phyloP scores from a whole-genome alignment of 768 basidiomycete species.

The Boletus patriciae region DNA sequence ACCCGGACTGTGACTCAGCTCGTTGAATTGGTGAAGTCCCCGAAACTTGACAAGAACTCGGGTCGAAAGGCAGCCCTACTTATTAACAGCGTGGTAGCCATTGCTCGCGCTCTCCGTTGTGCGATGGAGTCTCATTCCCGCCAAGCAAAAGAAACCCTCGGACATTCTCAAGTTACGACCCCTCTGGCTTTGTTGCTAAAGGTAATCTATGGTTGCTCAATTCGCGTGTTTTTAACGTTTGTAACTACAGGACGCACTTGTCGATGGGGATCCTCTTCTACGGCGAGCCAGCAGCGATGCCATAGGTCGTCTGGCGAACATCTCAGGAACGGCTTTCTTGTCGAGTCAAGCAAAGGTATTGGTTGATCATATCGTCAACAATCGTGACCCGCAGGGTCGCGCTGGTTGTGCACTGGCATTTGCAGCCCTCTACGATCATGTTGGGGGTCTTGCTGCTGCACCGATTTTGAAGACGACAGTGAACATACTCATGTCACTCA shows the following conservation, averaged over 20 bases:
- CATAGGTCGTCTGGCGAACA: constrained; percentile 80
- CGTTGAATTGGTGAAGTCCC: constrained; percentile 64
- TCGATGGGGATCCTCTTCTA: constrained; percentile 76
- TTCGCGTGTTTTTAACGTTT: constrained; percentile 10
- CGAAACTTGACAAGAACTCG: constrained; percentile 82
- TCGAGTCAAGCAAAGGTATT: constrained; percentile 85
- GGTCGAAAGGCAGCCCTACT: constrained; percentile 83
- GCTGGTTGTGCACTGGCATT: constrained; percentile 94
- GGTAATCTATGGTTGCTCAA: constrained; percentile 42
- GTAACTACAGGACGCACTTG: constrained; percentile 61
- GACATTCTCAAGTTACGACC: constrained; percentile 59
- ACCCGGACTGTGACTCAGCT: constrained; percentile 57
- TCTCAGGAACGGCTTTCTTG: constrained; percentile 82
- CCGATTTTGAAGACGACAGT: constrained; percentile 94
- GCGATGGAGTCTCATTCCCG: constrained; percentile 53
- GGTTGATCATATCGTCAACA: constrained; percentile 91
- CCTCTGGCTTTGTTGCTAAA: constrained; percentile 73
- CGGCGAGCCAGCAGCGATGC: constrained; percentile 83
- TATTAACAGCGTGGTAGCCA: constrained; percentile 75
- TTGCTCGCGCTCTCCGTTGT: constrained; percentile 66
- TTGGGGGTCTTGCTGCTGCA: constrained; percentile 93
- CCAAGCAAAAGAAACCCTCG: constrained; percentile 65
- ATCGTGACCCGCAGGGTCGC: constrained; percentile 87
- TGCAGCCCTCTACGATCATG: constrained; percentile 86
- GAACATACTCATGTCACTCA: constrained; percentile 91